Evolutionary conservation across 495 filamentous ascomycete species (phyloP).

Genomic region (Annulohypoxylon moriforme): DNA sequence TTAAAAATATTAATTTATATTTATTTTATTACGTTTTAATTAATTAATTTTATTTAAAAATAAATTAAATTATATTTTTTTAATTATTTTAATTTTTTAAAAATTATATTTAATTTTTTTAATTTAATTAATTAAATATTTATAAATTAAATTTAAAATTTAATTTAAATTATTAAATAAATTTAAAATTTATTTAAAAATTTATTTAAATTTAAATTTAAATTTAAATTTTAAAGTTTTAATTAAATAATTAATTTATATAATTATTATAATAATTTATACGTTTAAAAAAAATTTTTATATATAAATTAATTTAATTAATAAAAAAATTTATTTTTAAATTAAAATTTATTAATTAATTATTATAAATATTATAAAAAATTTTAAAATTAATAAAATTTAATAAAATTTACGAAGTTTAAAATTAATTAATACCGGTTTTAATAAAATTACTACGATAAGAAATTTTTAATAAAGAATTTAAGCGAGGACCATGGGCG

Average conservation of each 20-base stretch:
- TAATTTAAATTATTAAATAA: neutral
- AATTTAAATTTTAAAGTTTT: neutral
- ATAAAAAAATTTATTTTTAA: neutral
- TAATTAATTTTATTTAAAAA: no score
- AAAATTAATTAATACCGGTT: no score
- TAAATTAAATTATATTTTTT: neutral
- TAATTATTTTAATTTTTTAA: neutral
- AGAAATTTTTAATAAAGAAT: no score
- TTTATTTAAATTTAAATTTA: no score
- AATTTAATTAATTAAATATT: no score
- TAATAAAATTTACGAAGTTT: no score
- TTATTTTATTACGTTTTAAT: neutral
- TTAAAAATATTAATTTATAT: neutral
- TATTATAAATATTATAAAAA: neutral
- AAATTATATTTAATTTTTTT: neutral
- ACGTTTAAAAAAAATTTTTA: neutral
- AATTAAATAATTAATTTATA: neutral
- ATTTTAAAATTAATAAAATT: neutral
- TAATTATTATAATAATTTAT: neutral
- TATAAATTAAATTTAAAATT: no score
- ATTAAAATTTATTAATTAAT: neutral
- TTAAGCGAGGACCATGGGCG: no score
- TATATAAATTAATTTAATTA: no score
- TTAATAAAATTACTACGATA: no score
- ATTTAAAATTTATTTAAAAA: neutral